Conservation (phyloP, 352 stramenopile species). For the Phytophthora boehmeriae region DNA sequence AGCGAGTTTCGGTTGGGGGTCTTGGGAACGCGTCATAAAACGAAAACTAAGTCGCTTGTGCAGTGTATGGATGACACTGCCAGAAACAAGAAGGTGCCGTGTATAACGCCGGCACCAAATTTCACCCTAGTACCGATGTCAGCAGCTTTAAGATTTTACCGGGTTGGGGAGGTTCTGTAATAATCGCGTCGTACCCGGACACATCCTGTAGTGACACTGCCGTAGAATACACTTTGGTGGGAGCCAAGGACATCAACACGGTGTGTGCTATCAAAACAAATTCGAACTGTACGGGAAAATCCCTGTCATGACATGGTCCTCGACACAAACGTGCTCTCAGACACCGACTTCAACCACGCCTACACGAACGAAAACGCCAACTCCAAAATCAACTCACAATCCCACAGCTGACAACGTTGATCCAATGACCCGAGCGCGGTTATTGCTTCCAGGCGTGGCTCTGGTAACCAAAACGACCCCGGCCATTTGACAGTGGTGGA, state of each 20-base stretch:
- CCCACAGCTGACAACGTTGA: neutral
- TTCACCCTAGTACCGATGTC: conserved; percentile 4
- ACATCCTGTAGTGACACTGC: conserved; percentile 8
- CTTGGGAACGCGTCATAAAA: conserved; percentile 4
- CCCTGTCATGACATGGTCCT: neutral
- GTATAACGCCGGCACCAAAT: conserved; percentile 7
- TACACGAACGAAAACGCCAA: no score
- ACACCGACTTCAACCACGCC: neutral
- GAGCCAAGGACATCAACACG: conserved; percentile 20
- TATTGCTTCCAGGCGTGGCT: conserved; percentile 1
- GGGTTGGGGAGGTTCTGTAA: conserved; percentile 7
- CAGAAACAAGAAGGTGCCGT: neutral
- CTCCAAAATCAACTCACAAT: neutral
- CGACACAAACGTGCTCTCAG: neutral
- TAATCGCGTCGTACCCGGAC: conserved; percentile 11
- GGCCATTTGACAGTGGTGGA: neutral
- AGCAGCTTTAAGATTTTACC: conserved; percentile 11
- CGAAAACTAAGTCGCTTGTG: conserved; percentile 4
- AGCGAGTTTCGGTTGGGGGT: conserved; percentile 8
- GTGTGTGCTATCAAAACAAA: conserved; percentile 8
- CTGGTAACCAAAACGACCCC: neutral
- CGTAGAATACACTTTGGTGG: conserved; percentile 6
- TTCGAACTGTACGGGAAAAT: conserved; percentile 11
- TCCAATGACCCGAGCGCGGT: neutral
- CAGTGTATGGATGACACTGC: conserved; percentile 1